Conservation (phyloP, 345 rosid genomes). For the Populus euphratica region DNA sequence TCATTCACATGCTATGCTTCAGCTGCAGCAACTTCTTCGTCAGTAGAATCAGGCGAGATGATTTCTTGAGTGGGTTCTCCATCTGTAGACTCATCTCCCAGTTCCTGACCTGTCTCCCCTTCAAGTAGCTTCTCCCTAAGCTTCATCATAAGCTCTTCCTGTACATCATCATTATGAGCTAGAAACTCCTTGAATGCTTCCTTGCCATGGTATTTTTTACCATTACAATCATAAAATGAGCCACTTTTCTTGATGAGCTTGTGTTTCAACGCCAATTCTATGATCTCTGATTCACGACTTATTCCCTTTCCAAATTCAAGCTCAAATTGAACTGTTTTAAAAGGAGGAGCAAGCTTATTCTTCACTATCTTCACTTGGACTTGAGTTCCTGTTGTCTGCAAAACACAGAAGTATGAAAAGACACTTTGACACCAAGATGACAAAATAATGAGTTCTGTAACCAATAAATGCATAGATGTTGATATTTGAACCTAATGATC, state of each 20-base stretch:
- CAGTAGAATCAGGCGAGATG: slow-evolving; percentile 45
- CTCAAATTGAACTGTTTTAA: slow-evolving; percentile 74
- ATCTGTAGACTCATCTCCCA: slow-evolving; percentile 25
- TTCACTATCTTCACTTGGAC: slow-evolving; percentile 81
- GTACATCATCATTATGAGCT: slow-evolving; percentile 36
- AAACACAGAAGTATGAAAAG: slow-evolving; percentile 1
- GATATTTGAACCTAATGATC: background rate
- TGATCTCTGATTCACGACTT: slow-evolving; percentile 61
- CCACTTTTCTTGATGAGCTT: slow-evolving; percentile 58
- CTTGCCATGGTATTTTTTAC: slow-evolving; percentile 62
- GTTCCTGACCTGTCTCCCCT: slow-evolving; percentile 24
- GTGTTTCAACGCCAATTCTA: slow-evolving; percentile 69
- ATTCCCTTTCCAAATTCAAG: slow-evolving; percentile 97
- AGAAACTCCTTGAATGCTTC: slow-evolving; percentile 67
- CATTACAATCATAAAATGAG: slow-evolving; percentile 44
- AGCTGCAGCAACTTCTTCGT: slow-evolving; percentile 69
- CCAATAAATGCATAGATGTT: background rate
- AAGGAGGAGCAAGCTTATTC: slow-evolving; percentile 96
- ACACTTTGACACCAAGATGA: background rate
- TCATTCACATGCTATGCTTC: slow-evolving; percentile 36
- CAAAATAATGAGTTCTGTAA: background rate
- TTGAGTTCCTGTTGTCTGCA: slow-evolving; percentile 73
- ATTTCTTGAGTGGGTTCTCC: slow-evolving; percentile 37
- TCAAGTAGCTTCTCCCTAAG: slow-evolving; percentile 59
- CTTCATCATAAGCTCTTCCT: slow-evolving; percentile 59